These are phyloP conservation scores for Zymoseptoria brevis DNA, from an alignment of 2,329 filamentous ascomycete genomes.

Conservation along the genomic window DNA sequence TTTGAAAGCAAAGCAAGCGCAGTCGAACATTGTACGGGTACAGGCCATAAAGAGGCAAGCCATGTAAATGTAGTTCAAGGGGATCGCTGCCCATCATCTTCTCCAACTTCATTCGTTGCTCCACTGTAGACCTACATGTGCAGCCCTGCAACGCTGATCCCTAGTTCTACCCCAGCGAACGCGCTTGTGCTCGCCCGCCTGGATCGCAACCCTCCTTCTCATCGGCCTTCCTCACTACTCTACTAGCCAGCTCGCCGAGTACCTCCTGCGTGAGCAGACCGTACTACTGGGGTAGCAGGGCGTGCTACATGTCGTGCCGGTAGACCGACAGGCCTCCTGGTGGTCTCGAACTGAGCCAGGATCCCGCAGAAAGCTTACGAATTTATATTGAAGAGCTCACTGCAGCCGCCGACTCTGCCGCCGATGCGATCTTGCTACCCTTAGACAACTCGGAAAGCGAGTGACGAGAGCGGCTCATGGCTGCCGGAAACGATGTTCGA, in stretches of 20 bases:
- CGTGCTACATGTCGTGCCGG: not conserved
- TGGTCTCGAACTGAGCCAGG: not conserved
- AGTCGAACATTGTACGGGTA: not conserved
- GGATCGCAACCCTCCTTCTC: not conserved
- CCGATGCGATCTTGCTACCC: not conserved
- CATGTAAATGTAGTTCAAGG: not conserved
- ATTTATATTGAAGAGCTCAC: not conserved
- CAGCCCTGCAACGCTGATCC: not conserved
- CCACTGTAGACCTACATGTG: not conserved
- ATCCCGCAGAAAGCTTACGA: not conserved
- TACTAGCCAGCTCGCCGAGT: not conserved
- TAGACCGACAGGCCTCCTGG: not conserved
- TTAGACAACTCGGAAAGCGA: not conserved
- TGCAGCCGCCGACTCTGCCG: not conserved
- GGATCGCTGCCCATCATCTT: not conserved
- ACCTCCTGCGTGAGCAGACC: not conserved
- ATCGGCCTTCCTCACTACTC: not conserved
- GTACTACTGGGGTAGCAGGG: not conserved
- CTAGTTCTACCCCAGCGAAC: not conserved
- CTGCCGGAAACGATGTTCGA: slow-evolving; percentile 8
- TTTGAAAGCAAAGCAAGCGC: not conserved
- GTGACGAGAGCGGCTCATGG: not conserved
- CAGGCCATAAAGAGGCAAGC: not conserved
- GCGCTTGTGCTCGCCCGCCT: not conserved
- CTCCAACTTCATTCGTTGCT: not conserved